Base-by-base conservation (phyloP, 805 yeast species). In the Ogataea paraovalis region DNA sequence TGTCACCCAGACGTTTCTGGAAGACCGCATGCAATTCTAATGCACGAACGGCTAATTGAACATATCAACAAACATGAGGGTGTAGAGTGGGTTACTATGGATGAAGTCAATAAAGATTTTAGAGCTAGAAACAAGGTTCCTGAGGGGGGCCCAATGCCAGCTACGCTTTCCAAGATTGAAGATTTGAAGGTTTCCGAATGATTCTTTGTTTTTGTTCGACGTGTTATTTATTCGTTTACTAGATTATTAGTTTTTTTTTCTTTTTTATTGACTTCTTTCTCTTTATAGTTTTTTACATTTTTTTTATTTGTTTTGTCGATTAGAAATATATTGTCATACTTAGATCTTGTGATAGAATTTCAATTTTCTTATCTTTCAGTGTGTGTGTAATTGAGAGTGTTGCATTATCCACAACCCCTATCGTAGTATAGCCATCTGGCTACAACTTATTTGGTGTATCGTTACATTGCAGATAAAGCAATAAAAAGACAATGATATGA, bases 61-160 rank as follows among this genome's bases (percentile, higher is more conserved):
- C 60, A 59, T 47, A 65, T 67, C 51, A 67, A 67, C 54, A 53
- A 52, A 27, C 70, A 67, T 48, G 71, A 67, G 32, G 71, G 71
- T 20, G 70, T 67, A 23, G 71, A 66, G 47, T 67, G 71, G 71
- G 61, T 65, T 36, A 67, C 71, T n/a, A 66, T 67, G 70, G 69
- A 61, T 39, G 58, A 66, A 44, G 63, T 67, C 42, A 51, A 59
- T 30, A 61, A 61, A 39, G 70, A 67, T 27, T 67, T 64, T 47
- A 61, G 67, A 49, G 41, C 54, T 4, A 60, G 50, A 39, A 58
- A 57, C 47, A 34, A 53, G 2, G 34, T 14, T 14, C 34, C 34
- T 12, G 34, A 30, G 12, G 34, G 34, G 5, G 34, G 14, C 16
- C 6, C 12, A 14, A 30, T 30, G 34, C 34, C 34, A 30, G n/a